Conservation (phyloP, 1,139 yeast species). For the Zygosaccharomyces pseudobailii region DNA sequence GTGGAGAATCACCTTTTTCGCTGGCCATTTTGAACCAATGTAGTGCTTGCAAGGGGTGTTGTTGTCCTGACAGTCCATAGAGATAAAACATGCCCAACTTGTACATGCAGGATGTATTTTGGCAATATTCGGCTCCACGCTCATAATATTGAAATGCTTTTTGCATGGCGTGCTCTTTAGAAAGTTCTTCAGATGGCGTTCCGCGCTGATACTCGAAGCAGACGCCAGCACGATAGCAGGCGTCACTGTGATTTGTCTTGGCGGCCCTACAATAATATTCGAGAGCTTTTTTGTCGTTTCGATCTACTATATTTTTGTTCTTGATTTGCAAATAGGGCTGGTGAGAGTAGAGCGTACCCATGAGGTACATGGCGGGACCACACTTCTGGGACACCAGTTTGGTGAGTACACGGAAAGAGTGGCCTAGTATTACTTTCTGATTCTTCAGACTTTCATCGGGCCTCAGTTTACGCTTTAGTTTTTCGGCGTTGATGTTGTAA, state of each 20-base stretch:
- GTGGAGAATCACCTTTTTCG: constrained; percentile 39
- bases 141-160: constrained; percentile 51
- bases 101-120: constrained; percentile 58
- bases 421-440: constrained; percentile 49
- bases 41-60: constrained; percentile 45
- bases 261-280: constrained; percentile 57
- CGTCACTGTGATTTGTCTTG: constrained; percentile 48
- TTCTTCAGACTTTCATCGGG: constrained; percentile 46
- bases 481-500: constrained; percentile 45
- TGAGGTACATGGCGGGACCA: constrained; percentile 50
- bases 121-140: constrained; percentile 54
- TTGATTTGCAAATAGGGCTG: constrained; percentile 29
- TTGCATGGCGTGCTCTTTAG: constrained; percentile 38
- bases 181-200: constrained; percentile 11
- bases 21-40: constrained; percentile 56
- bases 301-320: constrained; percentile 43
- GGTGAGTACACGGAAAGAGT: constrained; percentile 54
- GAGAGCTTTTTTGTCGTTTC: constrained; percentile 56
- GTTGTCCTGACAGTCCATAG: constrained; percentile 40
- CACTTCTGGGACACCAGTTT: constrained; percentile 42
- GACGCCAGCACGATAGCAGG: constrained; percentile 63
- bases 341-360: constrained; percentile 59
- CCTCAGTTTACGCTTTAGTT: constrained; percentile 35
- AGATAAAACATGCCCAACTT: constrained; percentile 60
- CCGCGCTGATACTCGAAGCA: constrained; percentile 68